Conservation (phyloP, 257 asterid genomes). For the Coffea eugenioides region DNA sequence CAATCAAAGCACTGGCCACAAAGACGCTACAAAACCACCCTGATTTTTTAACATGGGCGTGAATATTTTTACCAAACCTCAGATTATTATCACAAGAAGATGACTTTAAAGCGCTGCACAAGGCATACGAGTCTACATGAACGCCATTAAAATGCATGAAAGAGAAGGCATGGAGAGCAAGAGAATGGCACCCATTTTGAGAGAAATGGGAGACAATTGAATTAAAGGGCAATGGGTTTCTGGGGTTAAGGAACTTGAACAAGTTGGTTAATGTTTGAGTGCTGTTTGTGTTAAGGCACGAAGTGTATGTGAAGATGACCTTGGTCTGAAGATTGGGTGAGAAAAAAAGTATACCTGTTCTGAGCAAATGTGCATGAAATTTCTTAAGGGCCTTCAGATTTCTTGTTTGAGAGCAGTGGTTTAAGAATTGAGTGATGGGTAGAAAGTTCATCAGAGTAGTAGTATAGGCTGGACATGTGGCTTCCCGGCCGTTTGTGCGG, state of each 20-base stretch:
- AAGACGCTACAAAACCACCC: constrained; percentile 58
- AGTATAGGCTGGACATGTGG: no score
- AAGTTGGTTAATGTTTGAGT: constrained; percentile 35
- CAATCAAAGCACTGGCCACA: constrained; percentile 75
- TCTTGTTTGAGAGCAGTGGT: constrained; percentile 43
- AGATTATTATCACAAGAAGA: constrained; percentile 12
- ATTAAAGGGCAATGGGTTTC: constrained; percentile 63
- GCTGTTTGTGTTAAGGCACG: constrained; percentile 19
- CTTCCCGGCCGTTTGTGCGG: no score
- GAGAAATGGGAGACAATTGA: constrained; percentile 70
- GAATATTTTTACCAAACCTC: constrained; percentile 45
- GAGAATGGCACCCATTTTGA: constrained; percentile 43
- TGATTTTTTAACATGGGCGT: constrained; percentile 39
- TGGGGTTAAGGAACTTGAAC: constrained; percentile 48
- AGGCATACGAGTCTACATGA: constrained; percentile 51
- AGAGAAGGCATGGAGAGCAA: constrained; percentile 56
- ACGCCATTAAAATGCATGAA: constrained; percentile 65
- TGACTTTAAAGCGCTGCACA: constrained; percentile 25
- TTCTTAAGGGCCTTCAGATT: constrained; percentile 42
- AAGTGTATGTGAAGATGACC: constrained; percentile 41
- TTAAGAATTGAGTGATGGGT: constrained; percentile 43
- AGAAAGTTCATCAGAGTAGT: constrained; percentile 22
- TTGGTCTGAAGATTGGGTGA: constrained; percentile 62
- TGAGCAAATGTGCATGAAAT: constrained; percentile 48
- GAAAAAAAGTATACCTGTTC: constrained; percentile 50